Base-by-base conservation (phyloP, 2,329 filamentous ascomycete species). In the Phaeosphaeriaceae sp. region DNA sequence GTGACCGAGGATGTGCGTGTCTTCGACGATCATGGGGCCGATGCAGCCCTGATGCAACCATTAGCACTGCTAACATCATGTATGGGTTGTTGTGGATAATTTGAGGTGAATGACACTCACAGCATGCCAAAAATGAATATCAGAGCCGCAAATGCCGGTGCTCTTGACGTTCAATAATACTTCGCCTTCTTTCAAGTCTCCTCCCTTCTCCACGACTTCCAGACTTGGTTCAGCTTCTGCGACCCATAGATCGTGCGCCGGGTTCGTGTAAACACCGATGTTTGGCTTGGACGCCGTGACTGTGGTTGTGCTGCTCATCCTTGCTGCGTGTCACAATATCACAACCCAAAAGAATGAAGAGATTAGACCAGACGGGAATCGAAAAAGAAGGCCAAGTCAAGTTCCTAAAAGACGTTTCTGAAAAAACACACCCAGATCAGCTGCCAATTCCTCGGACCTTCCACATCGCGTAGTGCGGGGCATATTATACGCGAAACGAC, bases 51-150 rank as follows among this genome's bases (percentile, higher is more conserved):
- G 31, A 13, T 48, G 3, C 15, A 13, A 22, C 13, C 13, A 51
- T 15, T 58, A 40, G 36, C n/a, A 40, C n/a, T 17, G 15, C 5
- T n/a, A n/a, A n/a, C n/a, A n/a, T n/a, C n/a, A n/a, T n/a, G n/a
- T n/a, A n/a, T n/a, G n/a, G n/a, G n/a, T n/a, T n/a, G n/a, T n/a
- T n/a, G n/a, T n/a, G n/a, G n/a, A n/a, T n/a, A n/a, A n/a, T n/a
- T n/a, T n/a, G n/a, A n/a, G n/a, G n/a, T n/a, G n/a, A n/a, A n/a
- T n/a, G n/a, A n/a, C n/a, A 64, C 74, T 19, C 72, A 76, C 94
- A 50, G 91, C 90, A 76, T 96, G 92, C 94, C 94, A 98, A 83
- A 98, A 98, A 81, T 98, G 94, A 56, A 98, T 89, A 79, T 97
- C 93, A 60, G 83, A 95, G 87, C 94, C 94, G 84, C 95, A 98